Percentiles rank a stretch among this genome's conserved stretches.
These are phyloP conservation scores for Macrophomina phaseolina DNA, from an alignment of 2,329 filamentous ascomycete species.

Conservation along the genomic window DNA sequence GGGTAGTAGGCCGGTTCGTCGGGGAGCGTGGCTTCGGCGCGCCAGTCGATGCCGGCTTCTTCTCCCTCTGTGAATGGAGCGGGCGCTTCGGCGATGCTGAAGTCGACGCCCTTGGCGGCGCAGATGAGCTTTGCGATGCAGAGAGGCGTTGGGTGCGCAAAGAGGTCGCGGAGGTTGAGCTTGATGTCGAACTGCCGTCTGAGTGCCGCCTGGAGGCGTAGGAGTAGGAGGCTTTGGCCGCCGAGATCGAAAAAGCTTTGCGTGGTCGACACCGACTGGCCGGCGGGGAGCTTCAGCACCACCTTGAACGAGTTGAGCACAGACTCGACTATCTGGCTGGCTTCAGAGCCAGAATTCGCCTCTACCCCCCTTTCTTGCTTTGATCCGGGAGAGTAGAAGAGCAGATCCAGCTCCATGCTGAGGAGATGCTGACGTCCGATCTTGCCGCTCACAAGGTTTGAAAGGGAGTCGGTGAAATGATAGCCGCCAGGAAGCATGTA, in stretches of 20 bases:
- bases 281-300: slow-evolving; percentile 2
- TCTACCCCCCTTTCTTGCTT: background rate
- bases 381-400: background rate
- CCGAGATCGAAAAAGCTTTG: slow-evolving; percentile 44
- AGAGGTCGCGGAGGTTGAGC: background rate
- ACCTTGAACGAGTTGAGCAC: slow-evolving; percentile 1
- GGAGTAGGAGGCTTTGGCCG: slow-evolving; percentile 44
- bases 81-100: background rate
- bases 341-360: background rate
- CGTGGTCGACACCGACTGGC: background rate
- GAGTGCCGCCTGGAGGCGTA: slow-evolving; percentile 35
- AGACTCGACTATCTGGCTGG: background rate
- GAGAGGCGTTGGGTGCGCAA: background rate
- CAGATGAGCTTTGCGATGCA: background rate
- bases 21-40: slow-evolving; percentile 5
- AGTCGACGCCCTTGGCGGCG: background rate
- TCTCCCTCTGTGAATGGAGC: background rate
- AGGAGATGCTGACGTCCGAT: slow-evolving; percentile 11
- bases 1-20: background rate
- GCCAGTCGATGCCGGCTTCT: slow-evolving; percentile 8
- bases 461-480: slow-evolving; percentile 10
- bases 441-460: slow-evolving; percentile 7
- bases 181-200: slow-evolving; percentile 12
- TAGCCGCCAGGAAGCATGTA: slow-evolving; percentile 22
- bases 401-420: slow-evolving; percentile 1